Evolutionary conservation across 352 stramenopile genomes (phyloP).

Genomic region (Globisporangium radiosum): DNA sequence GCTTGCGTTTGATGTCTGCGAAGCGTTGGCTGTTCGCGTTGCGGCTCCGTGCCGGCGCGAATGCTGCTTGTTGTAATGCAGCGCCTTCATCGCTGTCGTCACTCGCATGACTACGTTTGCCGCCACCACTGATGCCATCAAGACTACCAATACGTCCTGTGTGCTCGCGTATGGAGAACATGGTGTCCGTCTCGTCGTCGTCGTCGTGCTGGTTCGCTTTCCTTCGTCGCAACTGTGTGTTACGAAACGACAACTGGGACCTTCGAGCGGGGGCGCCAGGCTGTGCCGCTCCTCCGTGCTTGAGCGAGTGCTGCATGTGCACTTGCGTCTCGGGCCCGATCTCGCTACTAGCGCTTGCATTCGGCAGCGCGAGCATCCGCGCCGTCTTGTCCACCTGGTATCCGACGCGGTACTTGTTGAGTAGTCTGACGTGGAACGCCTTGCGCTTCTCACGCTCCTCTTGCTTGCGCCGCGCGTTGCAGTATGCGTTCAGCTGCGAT

Average conservation of each 20-base stretch:
- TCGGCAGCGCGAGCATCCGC: conserved; percentile 34
- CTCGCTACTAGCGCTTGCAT: not conserved
- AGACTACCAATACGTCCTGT: not conserved
- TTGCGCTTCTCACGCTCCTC: conserved; percentile 20
- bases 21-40: conserved; percentile 40
- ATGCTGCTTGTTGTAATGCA: not conserved
- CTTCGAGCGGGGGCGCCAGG: not conserved
- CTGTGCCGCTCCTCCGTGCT: conserved; percentile 4
- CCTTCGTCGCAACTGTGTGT: too few relatives aligned
- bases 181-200: not conserved
- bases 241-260: too few relatives aligned
- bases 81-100: not conserved
- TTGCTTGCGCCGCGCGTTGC: conserved; percentile 19
- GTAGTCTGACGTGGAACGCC: conserved; percentile 37
- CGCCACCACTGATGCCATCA: not conserved
- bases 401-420: conserved; percentile 48
- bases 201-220: not conserved
- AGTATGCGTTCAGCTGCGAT: conserved; percentile 30
- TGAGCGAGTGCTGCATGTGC: conserved; percentile 15
- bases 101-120: not conserved
- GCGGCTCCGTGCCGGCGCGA: conserved; percentile 2
- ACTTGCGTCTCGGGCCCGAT: conserved; percentile 12
- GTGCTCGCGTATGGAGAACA: not conserved
- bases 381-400: conserved; percentile 44
- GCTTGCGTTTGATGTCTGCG: conserved; percentile 27